Evolutionary conservation across 1,139 yeast species (phyloP), one percentile per base, ranked within the genome.

Genomic region (Kazachstania sp.): DNA sequence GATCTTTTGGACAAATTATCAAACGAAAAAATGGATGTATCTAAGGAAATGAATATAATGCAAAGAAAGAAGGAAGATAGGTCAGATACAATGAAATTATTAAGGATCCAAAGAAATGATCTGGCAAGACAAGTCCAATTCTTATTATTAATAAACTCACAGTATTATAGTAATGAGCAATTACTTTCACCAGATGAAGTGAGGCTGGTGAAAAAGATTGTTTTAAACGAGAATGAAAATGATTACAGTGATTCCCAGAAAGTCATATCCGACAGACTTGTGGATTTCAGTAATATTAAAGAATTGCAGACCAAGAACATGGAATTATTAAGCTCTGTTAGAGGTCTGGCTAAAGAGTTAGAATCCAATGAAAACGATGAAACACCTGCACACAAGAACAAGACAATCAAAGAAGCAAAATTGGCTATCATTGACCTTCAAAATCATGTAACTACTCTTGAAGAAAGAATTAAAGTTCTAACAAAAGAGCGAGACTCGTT

Each of bases 111-210:
- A 54, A 77, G 83, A 45, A 69, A 73, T 35, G 97, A 90, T 58
- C 70, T 88, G 38, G 86, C 94, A 8, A 77, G 83, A 39, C 97
- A 92, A 63, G 75, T 92, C 16, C 86, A 86, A 55, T 76, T 75
- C 48, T 72, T 87, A 44, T 71, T 90, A 45, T 76, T 83, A 13
- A 90, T 86, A 59, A 72, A 82, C 6, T 77, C 83, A 47, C 71
- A 79, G 13, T 72, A 80, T 42, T 77, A 74, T 12, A 70, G 71
- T 37, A 60, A 65, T 36, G 74, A 71, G 34, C 75, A 76, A 35
- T 85, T 88, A 5, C 68, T 86, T 34, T 70, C 80, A 9, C 67
- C 74, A 1, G 71, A 73, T 29, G 95, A 86, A 58, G 73, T 74
- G 53, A 70, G 69, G 31, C 78, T 79, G 12, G 59, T 70, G 15